These are phyloP conservation scores for Leccinum rimulosum DNA, from an alignment of 768 basidiomycete genomes.

Conservation along the genomic window DNA sequence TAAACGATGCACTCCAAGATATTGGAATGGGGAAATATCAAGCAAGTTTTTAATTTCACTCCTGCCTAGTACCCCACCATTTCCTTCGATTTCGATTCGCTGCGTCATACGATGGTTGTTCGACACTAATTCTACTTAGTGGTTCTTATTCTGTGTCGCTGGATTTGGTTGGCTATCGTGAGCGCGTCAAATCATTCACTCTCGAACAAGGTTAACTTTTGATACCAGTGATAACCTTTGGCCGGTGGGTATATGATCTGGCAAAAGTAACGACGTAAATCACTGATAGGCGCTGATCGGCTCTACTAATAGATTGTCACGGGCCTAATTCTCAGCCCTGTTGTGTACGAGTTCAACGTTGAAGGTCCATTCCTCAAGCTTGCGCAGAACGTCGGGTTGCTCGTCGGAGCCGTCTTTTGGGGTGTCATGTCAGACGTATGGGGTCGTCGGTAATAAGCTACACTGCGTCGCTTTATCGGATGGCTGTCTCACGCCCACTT, in stretches of 20 bases:
- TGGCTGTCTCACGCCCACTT: slow-evolving; percentile 8
- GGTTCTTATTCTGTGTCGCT: slow-evolving; percentile 60
- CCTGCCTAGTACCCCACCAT: not conserved
- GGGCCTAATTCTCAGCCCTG: slow-evolving; percentile 60
- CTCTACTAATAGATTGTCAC: slow-evolving; percentile 51
- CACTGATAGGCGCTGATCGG: not conserved
- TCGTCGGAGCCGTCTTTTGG: slow-evolving; percentile 70
- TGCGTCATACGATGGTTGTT: not conserved
- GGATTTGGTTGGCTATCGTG: slow-evolving; percentile 79
- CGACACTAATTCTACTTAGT: slow-evolving; percentile 36
- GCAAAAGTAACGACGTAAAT: not conserved
- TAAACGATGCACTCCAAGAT: slow-evolving; percentile 62
- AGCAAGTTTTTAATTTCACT: slow-evolving; percentile 29
- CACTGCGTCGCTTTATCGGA: not conserved
- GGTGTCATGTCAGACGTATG: slow-evolving; percentile 67
- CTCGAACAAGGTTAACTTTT: not conserved
- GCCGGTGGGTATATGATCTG: slow-evolving; percentile 47
- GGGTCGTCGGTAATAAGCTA: slow-evolving; percentile 56
- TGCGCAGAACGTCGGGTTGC: slow-evolving; percentile 67
- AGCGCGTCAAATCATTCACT: slow-evolving; percentile 24
- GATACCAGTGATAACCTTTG: slow-evolving; percentile 62
- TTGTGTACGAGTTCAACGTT: slow-evolving; percentile 63
- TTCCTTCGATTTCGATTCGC: not conserved
- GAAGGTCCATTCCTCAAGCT: slow-evolving; percentile 63
- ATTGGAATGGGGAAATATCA: slow-evolving; percentile 75